Base-by-base conservation (phyloP, 1,284 basidiomycete species). In the Puccinia polysora region DNA sequence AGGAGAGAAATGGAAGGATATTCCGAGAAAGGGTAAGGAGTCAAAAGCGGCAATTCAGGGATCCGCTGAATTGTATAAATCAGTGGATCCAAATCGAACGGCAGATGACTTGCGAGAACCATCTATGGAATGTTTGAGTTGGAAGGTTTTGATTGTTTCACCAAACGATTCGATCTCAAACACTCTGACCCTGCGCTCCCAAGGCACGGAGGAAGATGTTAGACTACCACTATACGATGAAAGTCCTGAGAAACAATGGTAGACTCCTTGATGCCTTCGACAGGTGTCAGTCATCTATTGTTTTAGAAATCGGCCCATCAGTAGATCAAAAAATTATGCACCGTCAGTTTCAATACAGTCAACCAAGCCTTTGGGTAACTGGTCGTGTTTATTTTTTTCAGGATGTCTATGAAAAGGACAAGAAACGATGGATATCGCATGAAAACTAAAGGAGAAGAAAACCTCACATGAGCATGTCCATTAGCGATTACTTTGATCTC, bases 401-500 rank as follows among this genome's bases (percentile, higher is more conserved):
- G n/a, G n/a, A n/a, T n/a, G n/a, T n/a, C n/a, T n/a, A n/a, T 43
- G 4, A 52, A 1, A 1, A 25, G 36, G 0, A 52, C 25, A 18
- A 38, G 1, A 2, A 4, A n/a, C 28, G 28, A 32, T 12, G 34
- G 23, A 70, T 2, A 2, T 25, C 7, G 18, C 18, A 32, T 12
- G 34, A 36, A 70, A 50, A 53, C 23, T 30, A 50, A 53, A 40
- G 34, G 10, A 25, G 3, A 43, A 25, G 7, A 8, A 38, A 40
- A 20, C 62, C 56, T 50, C 14, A 73, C 58, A 30, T 73, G 72
- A 47, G 59, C 60, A 67, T 80, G 79, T 0, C 79, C 79, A 47
- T 77, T 76, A 2, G 77, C 75, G 12, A 79, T 52, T 43, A 76
- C 76, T 10, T 74, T 72, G 25, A 75, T 73, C 40, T 77, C 75